A percentile compares a stretch with the other conserved stretches of the same genome.
Conservation (phyloP, 306 rosid species). For the Vigna unguiculata region DNA sequence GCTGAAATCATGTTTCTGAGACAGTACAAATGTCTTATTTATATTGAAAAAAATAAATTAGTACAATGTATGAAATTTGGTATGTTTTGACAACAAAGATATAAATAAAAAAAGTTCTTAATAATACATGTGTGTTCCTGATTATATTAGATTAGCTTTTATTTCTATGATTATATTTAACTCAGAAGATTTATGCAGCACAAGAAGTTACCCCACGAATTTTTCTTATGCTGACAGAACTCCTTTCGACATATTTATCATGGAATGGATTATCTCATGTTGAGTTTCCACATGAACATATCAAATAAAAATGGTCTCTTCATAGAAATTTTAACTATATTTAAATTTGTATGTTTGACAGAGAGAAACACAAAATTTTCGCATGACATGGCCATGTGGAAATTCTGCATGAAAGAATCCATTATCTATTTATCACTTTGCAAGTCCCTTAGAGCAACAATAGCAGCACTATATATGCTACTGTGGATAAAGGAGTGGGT, state of each 20-base stretch:
- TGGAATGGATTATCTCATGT: neutral
- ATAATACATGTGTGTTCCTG: too few relatives aligned
- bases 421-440: slow-evolving; percentile 14
- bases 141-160: too few relatives aligned
- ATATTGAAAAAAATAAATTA: too few relatives aligned
- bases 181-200: slow-evolving; percentile 5
- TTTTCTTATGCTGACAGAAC: neutral
- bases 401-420: neutral
- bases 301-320: neutral
- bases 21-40: too few relatives aligned
- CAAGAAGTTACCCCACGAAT: neutral
- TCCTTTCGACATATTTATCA: slow-evolving; percentile 9
- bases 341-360: neutral
- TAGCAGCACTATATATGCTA: slow-evolving; percentile 29
- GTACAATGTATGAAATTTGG: too few relatives aligned
- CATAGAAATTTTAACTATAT: neutral
- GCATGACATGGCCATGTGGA: neutral
- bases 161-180: neutral
- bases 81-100: too few relatives aligned
- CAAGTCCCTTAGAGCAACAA: slow-evolving; percentile 22
- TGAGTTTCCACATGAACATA: neutral
- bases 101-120: too few relatives aligned
- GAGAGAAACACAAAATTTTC: neutral
- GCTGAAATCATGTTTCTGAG: too few relatives aligned
- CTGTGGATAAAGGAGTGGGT: neutral